Evolutionary conservation across 306 rosid species (phyloP), one percentile per base, ranked within the genome.

Genomic region (Pyrus bretschneideri): DNA sequence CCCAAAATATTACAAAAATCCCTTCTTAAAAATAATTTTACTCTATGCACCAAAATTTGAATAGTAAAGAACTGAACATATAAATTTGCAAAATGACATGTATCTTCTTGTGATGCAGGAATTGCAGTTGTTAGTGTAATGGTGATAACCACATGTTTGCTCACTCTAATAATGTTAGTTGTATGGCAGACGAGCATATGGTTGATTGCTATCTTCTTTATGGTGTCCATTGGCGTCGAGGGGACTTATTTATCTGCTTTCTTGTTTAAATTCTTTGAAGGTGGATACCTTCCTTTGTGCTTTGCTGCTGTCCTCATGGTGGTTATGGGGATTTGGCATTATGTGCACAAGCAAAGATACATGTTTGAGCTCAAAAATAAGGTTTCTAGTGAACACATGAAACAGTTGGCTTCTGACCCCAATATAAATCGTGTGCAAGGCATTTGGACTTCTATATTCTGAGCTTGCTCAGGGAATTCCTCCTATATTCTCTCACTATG

Each of bases 401-500:
- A 30, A 21, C 84, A 83, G 30, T 3, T 93, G 51, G 85, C 68
- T 2, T 55, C 19, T 14, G 57, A 82, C 21, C 77, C 83, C 2
- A 45, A 85, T 10, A 76, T 89, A 4, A 85, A 78, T 30, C 72
- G 96, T 9, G 80, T 93, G 1, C 97, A 90, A 0, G 97, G 96
- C 61, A n/a, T 74, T 89, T 0, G 94, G 88, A 35, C 81, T 93
- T 68, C 72, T 93, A 5, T 90, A 86, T 29, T 89, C 94, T 0
- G 98, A 93, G 78, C 85, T 93, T 7, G 98, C 86, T 9, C 93
- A 90, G 52, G 98, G 96, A 10, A 87, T 93, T 78, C 98, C 98
- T 51, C 93, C 96, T 0, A 89, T 93, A 23, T 90, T 93, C 69
- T 80, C 87, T 11, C 96, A 93, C 81, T 80, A 87, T 14, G 42